Base-by-base conservation (phyloP, 768 basidiomycete species). In the Pleurotus platypus region DNA sequence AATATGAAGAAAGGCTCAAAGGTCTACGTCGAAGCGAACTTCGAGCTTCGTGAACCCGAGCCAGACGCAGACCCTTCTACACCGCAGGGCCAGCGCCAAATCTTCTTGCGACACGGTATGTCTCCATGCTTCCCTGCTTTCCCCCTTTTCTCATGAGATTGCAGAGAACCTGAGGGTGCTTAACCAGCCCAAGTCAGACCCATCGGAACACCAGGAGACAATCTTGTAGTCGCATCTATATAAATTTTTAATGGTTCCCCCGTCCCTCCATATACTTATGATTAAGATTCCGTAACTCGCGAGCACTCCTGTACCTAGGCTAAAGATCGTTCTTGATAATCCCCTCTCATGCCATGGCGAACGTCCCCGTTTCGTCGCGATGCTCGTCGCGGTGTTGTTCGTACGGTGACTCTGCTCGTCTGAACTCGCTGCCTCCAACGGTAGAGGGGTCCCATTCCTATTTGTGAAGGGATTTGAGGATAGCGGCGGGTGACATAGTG, bases 21-120 rank as follows among this genome's bases (percentile, higher is more conserved):
- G 57, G 92, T 95, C 15, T 93, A 85, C 59, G 91, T 90, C 37
- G 92, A 95, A 69, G 86, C 91, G 26, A 78, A 75, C 62, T 92
- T 80, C 59, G 90, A 92, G 69, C 69, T 93, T 20, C 82, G 86
- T 39, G 89, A 92, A 58, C 81, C 90, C 7, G 87, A 88, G 40
- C 69, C 78, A 5, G 77, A 73, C 39, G 82, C 89, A 11, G 89
- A 91, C 51, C 77, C 89, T 2, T 71, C 78, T 49, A 82, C 88
- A 0, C 81, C 86, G 27, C 78, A 84, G 55, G 87, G 85, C 1
- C 90, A 92, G 66, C 85, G 89, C 30, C 90, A 92, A 68, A 87
- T 94, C 55, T 88, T 92, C 71, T 77, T 94, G 40, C 78, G 82
- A 66, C 92, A 94, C 61, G 90, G 92, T 90, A 59, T 40, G 81